Evolutionary conservation across 2,329 filamentous ascomycete genomes (phyloP), one percentile per base, ranked within the genome.

Genomic region (Helotiales sp.): DNA sequence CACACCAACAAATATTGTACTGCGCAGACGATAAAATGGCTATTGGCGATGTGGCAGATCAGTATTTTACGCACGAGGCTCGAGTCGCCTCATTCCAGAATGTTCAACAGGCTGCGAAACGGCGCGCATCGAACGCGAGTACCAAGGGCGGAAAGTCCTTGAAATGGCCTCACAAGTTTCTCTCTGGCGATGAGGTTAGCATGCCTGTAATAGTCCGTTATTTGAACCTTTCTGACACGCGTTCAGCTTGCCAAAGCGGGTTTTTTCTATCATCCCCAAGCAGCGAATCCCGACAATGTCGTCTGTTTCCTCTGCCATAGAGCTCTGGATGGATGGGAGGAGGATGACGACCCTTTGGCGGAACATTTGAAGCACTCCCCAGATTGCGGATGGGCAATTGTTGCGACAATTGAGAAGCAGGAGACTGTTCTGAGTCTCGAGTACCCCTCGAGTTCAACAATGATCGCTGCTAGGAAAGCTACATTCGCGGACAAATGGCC

Each of bases 401-500:
- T 88, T 75, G 83, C 84, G 73, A 84, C 85, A 68, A 87, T 88
- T 66, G 88, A 89, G 71, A 85, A 86, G 6, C 85, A 87, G 15
- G 80, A 89, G 28, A 84, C 85, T 63, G 87, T 90, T 50, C 88
- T 89, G 64, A 84, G 82, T 60, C 83, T 89, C 72, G 88, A 93
- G 70, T 91, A 97, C 75, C 96, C 96, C 0, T 87, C 88, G 62
- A 86, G 88, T 61, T 82, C 89, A 6, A 82, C 85, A 63, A 91
- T 98, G 84, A 81, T 89, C 45, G 88, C 91, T 57, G 95, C 95
- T 30, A 87, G 96, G 73, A 89, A 88, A 76, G 88, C 88, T 24
- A 99, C 96, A 0, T 99, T 98, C 79, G 87, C 84, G n/a, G 86
- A 87, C 15, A 85, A 85, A 72, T 99, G 96, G 96, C 93, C 94